Evolutionary conservation across 148 eudicot genomes (phyloP), one percentile per base, ranked within the genome.

Genomic region (Chenopodium album): DNA sequence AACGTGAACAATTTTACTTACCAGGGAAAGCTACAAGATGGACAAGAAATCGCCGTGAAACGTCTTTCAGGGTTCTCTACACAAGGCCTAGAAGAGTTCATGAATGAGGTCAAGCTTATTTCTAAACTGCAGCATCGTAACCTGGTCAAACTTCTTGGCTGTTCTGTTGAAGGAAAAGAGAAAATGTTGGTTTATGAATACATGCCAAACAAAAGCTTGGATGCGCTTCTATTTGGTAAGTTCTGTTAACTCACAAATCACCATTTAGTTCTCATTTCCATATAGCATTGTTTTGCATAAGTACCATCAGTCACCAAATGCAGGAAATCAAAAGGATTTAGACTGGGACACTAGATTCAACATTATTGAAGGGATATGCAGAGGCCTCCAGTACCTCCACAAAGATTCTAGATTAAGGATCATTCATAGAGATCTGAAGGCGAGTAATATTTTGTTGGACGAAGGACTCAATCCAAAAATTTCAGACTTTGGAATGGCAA

Each of bases 401-500:
- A 76, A 86, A 41, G 93, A 91, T 82, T 91, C 93, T 9, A 85
- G 90, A 79, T 82, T 87, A 47, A 83, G 84, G 80, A 89, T 89
- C 56, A 90, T 90, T 70, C 91, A 90, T 71, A 81, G 90, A 76
- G 93, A 90, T 85, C 74, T 90, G 7, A 90, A 90, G 74, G 87
- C 87, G 46, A 82, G 90, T 67, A 90, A 90, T 23, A 84, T 89
- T 79, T 62, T 90, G 84, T 75, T 91, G 44, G 93, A 91, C 73
- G 82, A 83, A 60, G 84, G 82, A 12, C 85, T 87, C 74, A 85
- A 82, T 44, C 89, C 93, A 0, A 91, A 91, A 82, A 87, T 88
- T 68, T 85, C 91, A 26, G 91, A 91, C 76, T 91, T 89, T 82
- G 91, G 91, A 32, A 88, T 88, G 90, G 95, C 93, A 2, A 85